phyloP scores from a whole-genome alignment of 2,329 filamentous ascomycete species.

The Xylariaceae sp. region DNA sequence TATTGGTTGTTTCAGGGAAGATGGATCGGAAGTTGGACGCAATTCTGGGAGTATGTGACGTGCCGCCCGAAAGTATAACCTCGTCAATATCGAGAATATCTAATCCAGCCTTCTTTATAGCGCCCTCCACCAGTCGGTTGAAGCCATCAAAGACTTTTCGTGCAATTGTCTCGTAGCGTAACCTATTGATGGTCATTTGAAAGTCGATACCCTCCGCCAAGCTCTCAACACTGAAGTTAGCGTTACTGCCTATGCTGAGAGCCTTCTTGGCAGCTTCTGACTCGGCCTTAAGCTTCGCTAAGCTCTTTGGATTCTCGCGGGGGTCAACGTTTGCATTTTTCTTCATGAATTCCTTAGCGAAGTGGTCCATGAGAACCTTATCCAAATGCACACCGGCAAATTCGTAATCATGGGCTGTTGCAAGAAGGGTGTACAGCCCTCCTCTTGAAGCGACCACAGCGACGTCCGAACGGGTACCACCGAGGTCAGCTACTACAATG shows the following conservation, averaged over 20 bases:
- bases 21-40: conserved; percentile 78
- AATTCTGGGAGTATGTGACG: conserved; percentile 91
- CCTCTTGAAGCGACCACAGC: conserved; percentile 88
- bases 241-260: conserved; percentile 84
- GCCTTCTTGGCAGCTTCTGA: conserved; percentile 91
- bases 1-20: conserved; percentile 79
- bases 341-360: conserved; percentile 98
- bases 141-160: conserved; percentile 89
- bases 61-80: conserved; percentile 90
- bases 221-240: conserved; percentile 91
- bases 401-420: conserved; percentile 95
- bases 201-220: conserved; percentile 90
- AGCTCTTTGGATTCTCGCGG: conserved; percentile 75
- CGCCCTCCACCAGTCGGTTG: conserved; percentile 81
- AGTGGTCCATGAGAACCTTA: conserved; percentile 91
- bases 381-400: conserved; percentile 86
- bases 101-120: conserved; percentile 88
- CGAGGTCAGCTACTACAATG: conserved; percentile 88
- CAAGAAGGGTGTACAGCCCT: conserved; percentile 94
- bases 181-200: conserved; percentile 87
- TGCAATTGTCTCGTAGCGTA: conserved; percentile 88
- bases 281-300: conserved; percentile 93
- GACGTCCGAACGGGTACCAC: conserved; percentile 90
- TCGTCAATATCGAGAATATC: conserved; percentile 94
- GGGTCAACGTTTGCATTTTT: conserved; percentile 88